phyloP scores from a whole-genome alignment of 257 asterid genomes.

The Ophiorrhiza pumila region DNA sequence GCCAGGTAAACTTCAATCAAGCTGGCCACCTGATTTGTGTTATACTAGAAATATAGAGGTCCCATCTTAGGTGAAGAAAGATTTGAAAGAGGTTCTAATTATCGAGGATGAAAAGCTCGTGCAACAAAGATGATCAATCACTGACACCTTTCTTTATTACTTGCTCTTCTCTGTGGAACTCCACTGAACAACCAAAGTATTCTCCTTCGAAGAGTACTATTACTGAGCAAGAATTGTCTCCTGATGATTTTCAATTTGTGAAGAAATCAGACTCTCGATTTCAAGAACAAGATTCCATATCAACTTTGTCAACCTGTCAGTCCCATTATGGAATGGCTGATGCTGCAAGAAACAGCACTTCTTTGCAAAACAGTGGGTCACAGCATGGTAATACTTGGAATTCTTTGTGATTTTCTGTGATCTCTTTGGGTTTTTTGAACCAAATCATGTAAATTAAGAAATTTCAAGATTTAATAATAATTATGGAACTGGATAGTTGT shows the following conservation, averaged over 20 bases:
- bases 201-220: constrained; percentile 31
- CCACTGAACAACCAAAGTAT: constrained; percentile 28
- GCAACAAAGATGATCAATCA: constrained; percentile 31
- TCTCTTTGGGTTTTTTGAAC: background rate
- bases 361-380: constrained; percentile 33
- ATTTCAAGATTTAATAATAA: background rate
- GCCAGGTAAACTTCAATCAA: constrained; percentile 3
- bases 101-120: constrained; percentile 46
- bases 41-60: background rate
- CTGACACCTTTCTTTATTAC: constrained; percentile 28
- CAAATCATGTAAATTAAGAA: background rate
- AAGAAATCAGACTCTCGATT: constrained; percentile 37
- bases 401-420: background rate
- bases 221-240: constrained; percentile 22
- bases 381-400: constrained; percentile 37
- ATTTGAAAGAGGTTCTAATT: constrained; percentile 12
- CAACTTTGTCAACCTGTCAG: constrained; percentile 45
- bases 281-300: constrained; percentile 50
- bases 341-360: constrained; percentile 28
- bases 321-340: constrained; percentile 36
- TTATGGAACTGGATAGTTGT: background rate
- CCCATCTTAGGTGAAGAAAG: constrained; percentile 2
- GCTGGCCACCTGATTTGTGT: background rate
- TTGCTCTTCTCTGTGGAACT: constrained; percentile 42
- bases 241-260: constrained; percentile 18